phyloP scores from a whole-genome alignment of 495 filamentous ascomycete species.

The Xylaria cubensis region DNA sequence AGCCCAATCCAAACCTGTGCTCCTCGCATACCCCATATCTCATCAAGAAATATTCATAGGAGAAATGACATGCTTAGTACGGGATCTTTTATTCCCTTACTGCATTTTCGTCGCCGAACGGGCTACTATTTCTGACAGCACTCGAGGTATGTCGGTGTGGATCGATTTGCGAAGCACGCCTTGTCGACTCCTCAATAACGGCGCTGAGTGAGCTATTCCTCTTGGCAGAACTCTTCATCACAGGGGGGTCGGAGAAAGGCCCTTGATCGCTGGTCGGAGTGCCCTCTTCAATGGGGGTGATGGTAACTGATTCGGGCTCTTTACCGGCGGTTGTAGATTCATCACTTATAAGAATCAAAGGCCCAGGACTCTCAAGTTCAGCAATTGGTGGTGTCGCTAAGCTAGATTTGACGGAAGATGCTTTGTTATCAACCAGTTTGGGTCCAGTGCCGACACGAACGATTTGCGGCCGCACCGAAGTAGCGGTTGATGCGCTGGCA shows the following conservation, averaged over 20 bases:
- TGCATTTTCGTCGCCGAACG: constrained; percentile 64
- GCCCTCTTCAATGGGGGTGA: constrained; percentile 60
- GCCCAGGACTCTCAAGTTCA: constrained; percentile 28
- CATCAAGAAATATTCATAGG: constrained; percentile 35
- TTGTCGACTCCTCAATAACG: constrained; percentile 59
- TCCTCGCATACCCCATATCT: constrained; percentile 39
- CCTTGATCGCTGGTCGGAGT: constrained; percentile 57
- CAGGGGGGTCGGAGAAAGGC: constrained; percentile 65
- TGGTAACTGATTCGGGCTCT: constrained; percentile 41
- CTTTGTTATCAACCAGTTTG: constrained; percentile 51
- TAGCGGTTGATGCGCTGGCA: constrained; percentile 59
- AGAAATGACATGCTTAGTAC: background rate
- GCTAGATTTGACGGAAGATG: constrained; percentile 38
- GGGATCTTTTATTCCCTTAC: constrained; percentile 43
- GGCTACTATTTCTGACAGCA: constrained; percentile 51
- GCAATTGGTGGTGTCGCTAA: constrained; percentile 19
- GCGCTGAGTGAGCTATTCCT: constrained; percentile 58
- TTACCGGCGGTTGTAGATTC: background rate
- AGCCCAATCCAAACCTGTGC: constrained; percentile 20
- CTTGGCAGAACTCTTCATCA: constrained; percentile 31
- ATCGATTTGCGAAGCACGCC: constrained; percentile 46
- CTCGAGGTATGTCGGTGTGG: constrained; percentile 30
- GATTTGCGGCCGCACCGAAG: constrained; percentile 59
- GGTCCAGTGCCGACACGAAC: constrained; percentile 57
- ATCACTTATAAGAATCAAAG: constrained; percentile 22